Conservation (phyloP, 1,284 basidiomycete species). For the Inonotus hispidus region DNA sequence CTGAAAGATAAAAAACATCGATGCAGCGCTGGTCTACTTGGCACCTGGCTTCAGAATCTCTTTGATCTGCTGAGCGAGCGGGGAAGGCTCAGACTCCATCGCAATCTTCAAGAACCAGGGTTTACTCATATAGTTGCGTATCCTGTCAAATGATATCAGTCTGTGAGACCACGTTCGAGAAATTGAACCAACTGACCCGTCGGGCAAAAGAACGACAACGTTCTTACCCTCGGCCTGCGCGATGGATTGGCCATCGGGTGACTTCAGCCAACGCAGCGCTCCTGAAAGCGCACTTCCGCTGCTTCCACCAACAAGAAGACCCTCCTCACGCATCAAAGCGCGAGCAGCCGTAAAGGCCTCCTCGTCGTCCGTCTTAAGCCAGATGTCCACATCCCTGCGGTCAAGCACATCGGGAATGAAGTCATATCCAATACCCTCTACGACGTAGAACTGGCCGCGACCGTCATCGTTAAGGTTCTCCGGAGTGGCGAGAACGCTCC, state of each 20-base stretch:
- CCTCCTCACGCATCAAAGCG: conserved; percentile 81
- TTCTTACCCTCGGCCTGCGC: conserved; percentile 74
- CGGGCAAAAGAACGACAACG: conserved; percentile 85
- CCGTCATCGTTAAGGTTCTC: conserved; percentile 56
- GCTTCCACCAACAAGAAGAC: conserved; percentile 88
- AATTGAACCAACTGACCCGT: conserved; percentile 58
- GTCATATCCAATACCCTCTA: conserved; percentile 96
- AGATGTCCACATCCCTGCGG: conserved; percentile 60
- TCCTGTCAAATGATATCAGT: conserved; percentile 37
- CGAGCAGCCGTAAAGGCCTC: conserved; percentile 78
- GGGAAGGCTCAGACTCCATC: conserved; percentile 47
- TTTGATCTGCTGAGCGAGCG: conserved; percentile 45
- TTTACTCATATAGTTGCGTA: conserved; percentile 97
- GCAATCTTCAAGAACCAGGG: conserved; percentile 75
- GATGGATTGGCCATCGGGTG: conserved; percentile 59
- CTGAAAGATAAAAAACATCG: neutral
- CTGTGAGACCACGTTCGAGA: neutral
- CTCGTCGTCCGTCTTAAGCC: conserved; percentile 85
- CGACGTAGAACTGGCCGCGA: conserved; percentile 61
- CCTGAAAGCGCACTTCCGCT: conserved; percentile 83
- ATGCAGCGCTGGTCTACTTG: neutral
- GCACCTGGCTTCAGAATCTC: conserved; percentile 31
- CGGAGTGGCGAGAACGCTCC: conserved; percentile 82
- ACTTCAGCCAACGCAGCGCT: conserved; percentile 73
- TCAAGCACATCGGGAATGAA: conserved; percentile 82